These are phyloP conservation scores for Leishmania martiniquensis DNA, from an alignment of 208 protist genomes.

Conservation along the genomic window DNA sequence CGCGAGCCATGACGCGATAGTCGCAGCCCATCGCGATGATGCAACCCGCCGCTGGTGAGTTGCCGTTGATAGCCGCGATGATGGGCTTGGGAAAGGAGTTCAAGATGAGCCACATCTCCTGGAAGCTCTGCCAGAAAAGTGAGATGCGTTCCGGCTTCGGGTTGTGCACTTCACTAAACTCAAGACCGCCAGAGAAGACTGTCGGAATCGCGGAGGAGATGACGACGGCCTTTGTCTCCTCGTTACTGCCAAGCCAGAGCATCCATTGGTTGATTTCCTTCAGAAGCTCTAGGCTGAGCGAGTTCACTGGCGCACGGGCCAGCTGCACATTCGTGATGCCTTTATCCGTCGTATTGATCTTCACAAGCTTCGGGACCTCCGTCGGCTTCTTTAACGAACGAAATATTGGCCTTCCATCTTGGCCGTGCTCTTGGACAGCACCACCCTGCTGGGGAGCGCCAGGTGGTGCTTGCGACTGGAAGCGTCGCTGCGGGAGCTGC, in stretches of 20 bases:
- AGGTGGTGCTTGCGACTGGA: conserved; percentile 32
- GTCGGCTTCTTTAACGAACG: conserved; percentile 65
- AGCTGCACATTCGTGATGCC: conserved; percentile 67
- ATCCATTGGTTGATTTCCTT: conserved; percentile 86
- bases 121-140: conserved; percentile 71
- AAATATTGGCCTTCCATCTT: conserved; percentile 34
- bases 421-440: conserved; percentile 10
- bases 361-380: conserved; percentile 73
- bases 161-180: conserved; percentile 78
- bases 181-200: conserved; percentile 81
- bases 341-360: conserved; percentile 57
- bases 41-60: conserved; percentile 74
- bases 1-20: conserved; percentile 78
- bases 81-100: conserved; percentile 84
- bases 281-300: conserved; percentile 71
- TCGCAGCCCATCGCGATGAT: conserved; percentile 81
- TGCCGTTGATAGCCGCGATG: conserved; percentile 80
- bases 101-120: conserved; percentile 85
- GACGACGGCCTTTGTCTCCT: conserved; percentile 68
- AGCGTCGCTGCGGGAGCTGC: conserved; percentile 17
- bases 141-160: conserved; percentile 64
- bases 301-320: conserved; percentile 67
- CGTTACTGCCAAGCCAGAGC: conserved; percentile 82
- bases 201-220: conserved; percentile 72
- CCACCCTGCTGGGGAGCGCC: conserved; percentile 20